Evolutionary conservation across 352 stramenopile species (phyloP), one percentile per base, ranked within the genome.

Genomic region (Phytophthora uliginosa): DNA sequence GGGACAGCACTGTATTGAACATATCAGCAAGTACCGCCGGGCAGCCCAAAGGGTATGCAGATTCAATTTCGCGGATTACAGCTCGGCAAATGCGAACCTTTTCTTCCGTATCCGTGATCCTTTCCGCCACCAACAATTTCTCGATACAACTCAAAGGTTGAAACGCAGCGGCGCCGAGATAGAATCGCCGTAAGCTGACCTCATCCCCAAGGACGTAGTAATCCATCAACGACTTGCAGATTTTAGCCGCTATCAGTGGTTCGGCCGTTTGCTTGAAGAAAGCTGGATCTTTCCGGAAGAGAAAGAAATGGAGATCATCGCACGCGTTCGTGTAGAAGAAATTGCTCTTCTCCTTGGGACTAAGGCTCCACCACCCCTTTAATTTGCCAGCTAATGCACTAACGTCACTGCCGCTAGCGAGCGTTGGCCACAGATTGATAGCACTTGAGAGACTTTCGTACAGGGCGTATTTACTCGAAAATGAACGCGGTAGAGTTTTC

Each of bases 231-330:
- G 79, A 76, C 59, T 88, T 90, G 52, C 54, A 66, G 22, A 88
- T 62, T 51, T 92, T 92, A 15, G 63, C 72, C 17, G 59, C 34
- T 20, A 92, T 48, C 47, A 85, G 66, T 22, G 84, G 81, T 50
- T 65, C 59, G 5, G 74, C 76, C 33, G 71, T 71, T 26, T 73
- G 22, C 13, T 77, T 61, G 60, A 92, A 92, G 47, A 87, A 92
- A 4, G 42, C 31, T 42, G 51, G 71, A 63, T 92, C 84, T 67
- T 84, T 86, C 38, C 76, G 75, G 69, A 69, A 86, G 10, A 92
- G 54, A 52, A 85, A 92, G n/a, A 90, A 76, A 62, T 92, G 68
- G 8, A 92, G 40, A 66, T 90, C 82, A 57, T 87, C 76, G 48
- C 71, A 86, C 1, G 76, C 76, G 36, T 90, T 78, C 17, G 47